Conservation (phyloP, 257 asterid genomes). For the Sherardia arvensis region DNA sequence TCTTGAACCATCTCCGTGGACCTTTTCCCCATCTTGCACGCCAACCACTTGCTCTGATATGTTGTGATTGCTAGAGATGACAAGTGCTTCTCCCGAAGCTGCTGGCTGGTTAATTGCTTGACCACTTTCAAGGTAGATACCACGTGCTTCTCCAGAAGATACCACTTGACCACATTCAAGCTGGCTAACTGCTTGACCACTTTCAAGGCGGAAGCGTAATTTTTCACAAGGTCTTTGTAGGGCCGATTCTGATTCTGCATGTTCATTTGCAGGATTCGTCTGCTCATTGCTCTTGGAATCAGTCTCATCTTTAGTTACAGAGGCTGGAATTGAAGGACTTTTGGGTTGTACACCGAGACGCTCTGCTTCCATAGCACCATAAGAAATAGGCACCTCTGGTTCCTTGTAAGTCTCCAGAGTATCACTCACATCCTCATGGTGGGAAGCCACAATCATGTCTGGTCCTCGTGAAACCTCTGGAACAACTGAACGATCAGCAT, state of each 20-base stretch:
- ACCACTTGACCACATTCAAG: too few relatives aligned
- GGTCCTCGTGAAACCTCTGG: slow-evolving; percentile 34
- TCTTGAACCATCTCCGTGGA: slow-evolving; percentile 23
- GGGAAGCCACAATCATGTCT: slow-evolving; percentile 22
- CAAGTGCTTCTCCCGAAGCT: neutral
- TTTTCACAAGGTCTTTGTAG: slow-evolving; percentile 14
- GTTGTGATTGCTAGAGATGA: neutral
- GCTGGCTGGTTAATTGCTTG: slow-evolving; percentile 6
- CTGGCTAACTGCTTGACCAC: slow-evolving; percentile 10
- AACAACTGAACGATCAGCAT: slow-evolving; percentile 24
- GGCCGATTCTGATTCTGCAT: slow-evolving; percentile 9
- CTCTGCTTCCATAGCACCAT: slow-evolving; percentile 17
- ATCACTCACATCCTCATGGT: slow-evolving; percentile 27
- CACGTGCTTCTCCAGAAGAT: neutral
- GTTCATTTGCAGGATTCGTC: slow-evolving; percentile 16
- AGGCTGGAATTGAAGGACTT: slow-evolving; percentile 20
- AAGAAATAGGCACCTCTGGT: slow-evolving; percentile 20
- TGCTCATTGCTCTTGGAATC: slow-evolving; percentile 18
- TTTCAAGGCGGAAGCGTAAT: slow-evolving; percentile 4
- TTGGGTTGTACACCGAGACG: slow-evolving; percentile 27
- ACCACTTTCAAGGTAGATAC: slow-evolving; percentile 5
- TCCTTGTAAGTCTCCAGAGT: slow-evolving; percentile 29
- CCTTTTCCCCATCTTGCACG: slow-evolving; percentile 15
- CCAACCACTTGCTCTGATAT: slow-evolving; percentile 8
- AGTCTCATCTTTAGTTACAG: slow-evolving; percentile 23